Evolutionary conservation across 148 eudicot genomes (phyloP).

Genomic region (Rhododendron kiyosumense): DNA sequence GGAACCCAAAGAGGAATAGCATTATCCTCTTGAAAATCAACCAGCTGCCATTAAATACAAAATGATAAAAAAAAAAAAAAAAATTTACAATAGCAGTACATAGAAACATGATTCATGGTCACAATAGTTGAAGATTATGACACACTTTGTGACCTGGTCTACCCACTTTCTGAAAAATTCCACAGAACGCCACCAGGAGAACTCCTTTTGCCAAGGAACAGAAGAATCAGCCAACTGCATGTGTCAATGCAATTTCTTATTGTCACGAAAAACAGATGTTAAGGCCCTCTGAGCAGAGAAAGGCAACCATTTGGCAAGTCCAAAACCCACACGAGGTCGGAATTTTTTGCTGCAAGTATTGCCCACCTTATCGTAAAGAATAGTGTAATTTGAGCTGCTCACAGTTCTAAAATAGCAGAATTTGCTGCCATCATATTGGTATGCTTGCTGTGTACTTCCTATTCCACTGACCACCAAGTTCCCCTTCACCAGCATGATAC

Average conservation of each 20-base stretch:
- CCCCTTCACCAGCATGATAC: conserved; percentile 53
- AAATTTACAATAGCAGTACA: neutral
- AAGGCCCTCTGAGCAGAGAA: conserved; percentile 14
- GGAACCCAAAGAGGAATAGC: neutral
- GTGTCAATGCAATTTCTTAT: neutral
- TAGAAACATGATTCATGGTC: neutral
- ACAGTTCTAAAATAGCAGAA: conserved; percentile 65
- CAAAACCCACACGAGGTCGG: neutral
- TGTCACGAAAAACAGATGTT: neutral
- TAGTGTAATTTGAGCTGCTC: conserved; percentile 71
- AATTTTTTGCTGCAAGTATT: conserved; percentile 29
- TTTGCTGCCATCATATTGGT: conserved; percentile 30
- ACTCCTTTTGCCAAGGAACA: neutral
- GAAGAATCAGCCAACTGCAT: conserved; percentile 5
- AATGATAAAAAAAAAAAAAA: neutral
- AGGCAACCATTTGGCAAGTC: conserved; percentile 10
- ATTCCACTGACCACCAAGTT: conserved; percentile 57
- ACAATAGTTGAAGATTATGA: neutral
- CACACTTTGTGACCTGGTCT: neutral
- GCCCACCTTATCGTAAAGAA: conserved; percentile 52
- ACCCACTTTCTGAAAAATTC: neutral
- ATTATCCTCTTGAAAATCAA: neutral
- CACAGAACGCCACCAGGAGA: neutral
- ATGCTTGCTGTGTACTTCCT: conserved; percentile 60
- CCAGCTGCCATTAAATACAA: neutral